Percentiles rank a stretch among this genome's conserved stretches.
These are phyloP conservation scores for Lenwebbia sp. DNA, from an alignment of 345 rosid species.

Conservation along the genomic window DNA sequence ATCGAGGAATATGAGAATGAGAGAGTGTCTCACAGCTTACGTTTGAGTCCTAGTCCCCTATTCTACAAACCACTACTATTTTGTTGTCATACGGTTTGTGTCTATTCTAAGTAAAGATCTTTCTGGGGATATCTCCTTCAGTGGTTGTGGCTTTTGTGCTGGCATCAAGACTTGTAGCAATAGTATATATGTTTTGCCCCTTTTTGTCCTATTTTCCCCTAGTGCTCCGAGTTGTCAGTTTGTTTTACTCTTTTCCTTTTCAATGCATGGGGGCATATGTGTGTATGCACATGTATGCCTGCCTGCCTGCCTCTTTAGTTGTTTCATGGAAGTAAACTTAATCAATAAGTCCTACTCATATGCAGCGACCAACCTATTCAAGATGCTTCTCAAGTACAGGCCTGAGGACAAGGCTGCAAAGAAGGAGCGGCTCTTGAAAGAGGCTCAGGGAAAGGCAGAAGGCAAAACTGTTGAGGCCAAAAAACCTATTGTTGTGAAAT, in stretches of 20 bases:
- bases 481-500: conserved; percentile 66
- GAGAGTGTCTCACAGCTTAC: background rate
- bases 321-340: background rate
- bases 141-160: background rate
- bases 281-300: background rate
- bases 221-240: background rate
- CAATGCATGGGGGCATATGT: background rate
- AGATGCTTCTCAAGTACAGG: conserved; percentile 58
- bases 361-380: conserved; percentile 52
- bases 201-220: background rate
- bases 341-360: background rate
- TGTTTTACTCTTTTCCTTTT: background rate
- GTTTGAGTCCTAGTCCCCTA: background rate
- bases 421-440: conserved; percentile 46
- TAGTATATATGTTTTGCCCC: background rate
- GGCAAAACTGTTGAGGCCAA: conserved; percentile 45
- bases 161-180: background rate
- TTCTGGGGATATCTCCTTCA: background rate
- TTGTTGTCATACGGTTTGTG: background rate
- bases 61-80: background rate
- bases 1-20: background rate
- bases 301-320: background rate
- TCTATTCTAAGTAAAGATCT: background rate
- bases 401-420: conserved; percentile 59
- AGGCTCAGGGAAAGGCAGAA: conserved; percentile 56